Conservation (phyloP, 768 basidiomycete genomes). For the Polyporus arcularius region DNA sequence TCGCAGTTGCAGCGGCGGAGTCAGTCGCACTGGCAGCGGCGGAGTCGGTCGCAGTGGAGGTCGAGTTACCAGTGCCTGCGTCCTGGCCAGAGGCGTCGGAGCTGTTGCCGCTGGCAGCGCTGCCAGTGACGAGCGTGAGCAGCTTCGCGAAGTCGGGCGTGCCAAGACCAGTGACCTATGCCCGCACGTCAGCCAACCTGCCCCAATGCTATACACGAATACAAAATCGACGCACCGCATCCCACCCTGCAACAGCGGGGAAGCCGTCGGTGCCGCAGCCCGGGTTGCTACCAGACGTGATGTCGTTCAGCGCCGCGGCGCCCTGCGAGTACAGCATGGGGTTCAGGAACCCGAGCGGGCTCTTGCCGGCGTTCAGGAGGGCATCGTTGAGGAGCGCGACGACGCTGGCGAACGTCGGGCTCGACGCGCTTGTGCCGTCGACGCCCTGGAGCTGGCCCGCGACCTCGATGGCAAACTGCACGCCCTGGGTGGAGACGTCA, state of each 20-base stretch:
- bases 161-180: slow-evolving; percentile 63
- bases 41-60: not conserved
- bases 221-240: slow-evolving; percentile 27
- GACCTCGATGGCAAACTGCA: slow-evolving; percentile 44
- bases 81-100: not conserved
- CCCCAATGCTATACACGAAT: not conserved
- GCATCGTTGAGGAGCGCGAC: slow-evolving; percentile 38
- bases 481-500: slow-evolving; percentile 64
- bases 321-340: slow-evolving; percentile 23
- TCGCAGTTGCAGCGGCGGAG: not conserved
- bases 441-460: slow-evolving; percentile 24
- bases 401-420: slow-evolving; percentile 37
- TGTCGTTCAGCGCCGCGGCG: slow-evolving; percentile 29
- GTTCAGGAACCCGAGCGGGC: slow-evolving; percentile 38
- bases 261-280: slow-evolving; percentile 36
- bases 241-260: slow-evolving; percentile 34
- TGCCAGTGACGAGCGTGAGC: slow-evolving; percentile 15
- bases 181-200: not conserved
- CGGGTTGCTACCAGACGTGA: slow-evolving; percentile 27
- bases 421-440: slow-evolving; percentile 36
- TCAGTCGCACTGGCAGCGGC: not conserved
- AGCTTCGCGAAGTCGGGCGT: slow-evolving; percentile 55
- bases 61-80: not conserved
- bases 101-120: not conserved
- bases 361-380: slow-evolving; percentile 31